A percentile compares a stretch with the other conserved stretches of the same genome.
phyloP scores from a whole-genome alignment of 2,329 filamentous ascomycete genomes.

The Xenoacremonium recifei region DNA sequence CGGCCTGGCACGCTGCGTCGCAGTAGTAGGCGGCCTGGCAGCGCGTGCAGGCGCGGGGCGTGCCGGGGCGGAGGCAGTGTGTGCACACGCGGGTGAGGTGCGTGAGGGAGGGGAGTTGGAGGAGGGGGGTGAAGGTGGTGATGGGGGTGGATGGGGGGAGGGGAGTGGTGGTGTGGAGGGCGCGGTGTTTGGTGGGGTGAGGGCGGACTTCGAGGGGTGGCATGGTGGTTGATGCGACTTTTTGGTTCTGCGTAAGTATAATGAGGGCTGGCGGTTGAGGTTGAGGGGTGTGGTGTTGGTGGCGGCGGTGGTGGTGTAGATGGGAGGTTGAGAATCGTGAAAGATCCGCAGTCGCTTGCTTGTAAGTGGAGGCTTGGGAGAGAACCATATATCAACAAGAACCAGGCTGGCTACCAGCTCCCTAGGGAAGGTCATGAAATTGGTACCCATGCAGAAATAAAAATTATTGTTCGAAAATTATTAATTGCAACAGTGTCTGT shows the following conservation, averaged over 20 bases:
- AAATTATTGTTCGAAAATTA: no score
- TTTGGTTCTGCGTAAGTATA: background rate
- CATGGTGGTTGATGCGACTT: slow-evolving; percentile 2
- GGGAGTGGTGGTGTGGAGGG: slow-evolving; percentile 40
- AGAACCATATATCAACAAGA: background rate
- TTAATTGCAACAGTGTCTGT: no score
- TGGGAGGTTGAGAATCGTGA: no score
- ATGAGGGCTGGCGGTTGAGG: background rate
- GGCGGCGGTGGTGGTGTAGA: background rate
- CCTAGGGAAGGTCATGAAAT: no score
- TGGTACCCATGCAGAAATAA: no score
- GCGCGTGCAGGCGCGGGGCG: slow-evolving; percentile 45
- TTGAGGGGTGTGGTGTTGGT: background rate
- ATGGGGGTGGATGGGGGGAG: slow-evolving; percentile 47
- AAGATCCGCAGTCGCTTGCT: no score
- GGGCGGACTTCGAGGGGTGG: slow-evolving; percentile 24
- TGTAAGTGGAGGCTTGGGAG: background rate
- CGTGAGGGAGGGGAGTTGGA: slow-evolving; percentile 47
- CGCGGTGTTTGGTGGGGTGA: slow-evolving; percentile 41
- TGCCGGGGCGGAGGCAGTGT: slow-evolving; percentile 42
- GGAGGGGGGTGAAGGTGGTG: slow-evolving; percentile 40
- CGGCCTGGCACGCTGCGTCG: slow-evolving; percentile 49
- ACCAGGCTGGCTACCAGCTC: no score
- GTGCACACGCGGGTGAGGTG: slow-evolving; percentile 45
- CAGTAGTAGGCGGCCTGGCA: slow-evolving; percentile 58